Evolutionary conservation across 2,329 filamentous ascomycete species (phyloP).

Genomic region (Magnaporthiopsis incrustans): DNA sequence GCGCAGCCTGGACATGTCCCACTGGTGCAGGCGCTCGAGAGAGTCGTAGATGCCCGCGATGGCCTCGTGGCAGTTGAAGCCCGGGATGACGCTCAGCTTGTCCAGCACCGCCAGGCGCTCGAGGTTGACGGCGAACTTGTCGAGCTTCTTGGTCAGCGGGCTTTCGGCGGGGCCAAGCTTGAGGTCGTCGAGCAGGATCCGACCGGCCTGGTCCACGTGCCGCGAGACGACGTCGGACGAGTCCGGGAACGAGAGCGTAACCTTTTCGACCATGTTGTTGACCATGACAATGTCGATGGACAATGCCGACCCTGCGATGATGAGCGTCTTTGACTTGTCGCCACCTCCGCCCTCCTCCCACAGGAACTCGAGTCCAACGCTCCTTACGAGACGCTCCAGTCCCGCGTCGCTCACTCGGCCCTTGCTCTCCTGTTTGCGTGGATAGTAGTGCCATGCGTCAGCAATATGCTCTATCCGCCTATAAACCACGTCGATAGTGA

Average conservation of each 20-base stretch:
- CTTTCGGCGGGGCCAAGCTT: conserved; percentile 50
- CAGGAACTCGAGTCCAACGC: conserved; percentile 57
- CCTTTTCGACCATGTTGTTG: conserved; percentile 54
- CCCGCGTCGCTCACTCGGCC: conserved; percentile 67
- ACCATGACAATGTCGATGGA: conserved; percentile 54
- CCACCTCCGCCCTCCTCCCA: conserved; percentile 46
- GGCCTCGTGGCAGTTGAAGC: conserved; percentile 70
- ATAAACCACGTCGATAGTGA: conserved; percentile 7
- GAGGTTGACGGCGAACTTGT: conserved; percentile 63
- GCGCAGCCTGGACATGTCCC: conserved; percentile 55
- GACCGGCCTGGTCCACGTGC: conserved; percentile 52
- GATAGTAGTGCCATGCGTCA: conserved; percentile 14
- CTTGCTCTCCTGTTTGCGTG: conserved; percentile 28
- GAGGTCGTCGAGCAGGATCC: conserved; percentile 59
- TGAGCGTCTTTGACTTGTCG: conserved; percentile 45
- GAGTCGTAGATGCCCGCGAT: conserved; percentile 66
- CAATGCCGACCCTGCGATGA: conserved; percentile 54
- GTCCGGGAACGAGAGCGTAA: conserved; percentile 55
- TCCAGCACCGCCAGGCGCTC: conserved; percentile 62
- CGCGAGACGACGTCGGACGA: conserved; percentile 49
- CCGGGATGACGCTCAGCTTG: conserved; percentile 59
- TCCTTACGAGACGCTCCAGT: conserved; percentile 61
- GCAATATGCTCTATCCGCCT: conserved; percentile 18
- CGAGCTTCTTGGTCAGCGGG: conserved; percentile 61
- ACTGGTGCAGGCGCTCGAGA: conserved; percentile 59